These are phyloP conservation scores for Herpetomonas samuelpessoai DNA, from an alignment of 208 protist genomes.

Conservation along the genomic window DNA sequence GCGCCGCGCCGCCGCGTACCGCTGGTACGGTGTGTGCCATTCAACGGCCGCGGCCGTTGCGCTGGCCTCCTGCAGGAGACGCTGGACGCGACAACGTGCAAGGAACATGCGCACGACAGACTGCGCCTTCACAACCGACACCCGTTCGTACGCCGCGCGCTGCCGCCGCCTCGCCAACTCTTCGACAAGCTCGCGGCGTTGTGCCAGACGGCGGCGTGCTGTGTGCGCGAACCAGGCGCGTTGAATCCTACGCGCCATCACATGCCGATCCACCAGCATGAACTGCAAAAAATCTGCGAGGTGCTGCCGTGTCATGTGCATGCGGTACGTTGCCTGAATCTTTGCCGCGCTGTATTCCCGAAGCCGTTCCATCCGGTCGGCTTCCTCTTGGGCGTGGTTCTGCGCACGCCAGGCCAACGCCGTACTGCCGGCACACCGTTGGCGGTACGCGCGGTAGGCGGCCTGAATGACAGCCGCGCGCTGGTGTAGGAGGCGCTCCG, in stretches of 20 bases:
- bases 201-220: background rate
- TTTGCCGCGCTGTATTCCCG: constrained; percentile 35
- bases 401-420: background rate
- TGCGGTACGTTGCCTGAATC: constrained; percentile 69
- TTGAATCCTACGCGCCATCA: background rate
- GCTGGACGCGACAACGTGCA: constrained; percentile 10
- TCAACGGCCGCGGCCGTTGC: constrained; percentile 3
- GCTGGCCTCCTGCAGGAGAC: background rate
- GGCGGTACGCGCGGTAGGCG: background rate
- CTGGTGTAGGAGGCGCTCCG: constrained; percentile 28
- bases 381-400: constrained; percentile 6
- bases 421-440: background rate
- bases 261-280: constrained; percentile 49
- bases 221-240: constrained; percentile 5
- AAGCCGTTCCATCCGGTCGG: constrained; percentile 6
- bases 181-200: background rate
- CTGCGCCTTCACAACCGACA: constrained; percentile 38
- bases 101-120: constrained; percentile 63
- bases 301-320: constrained; percentile 15
- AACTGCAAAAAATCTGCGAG: constrained; percentile 33
- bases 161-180: constrained; percentile 7
- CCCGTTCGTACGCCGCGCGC: constrained; percentile 6
- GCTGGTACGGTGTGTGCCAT: background rate
- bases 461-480: background rate
- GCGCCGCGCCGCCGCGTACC: constrained; percentile 17